phyloP scores from a whole-genome alignment of 176 grass and related monocot species.

The Poa annua region DNA sequence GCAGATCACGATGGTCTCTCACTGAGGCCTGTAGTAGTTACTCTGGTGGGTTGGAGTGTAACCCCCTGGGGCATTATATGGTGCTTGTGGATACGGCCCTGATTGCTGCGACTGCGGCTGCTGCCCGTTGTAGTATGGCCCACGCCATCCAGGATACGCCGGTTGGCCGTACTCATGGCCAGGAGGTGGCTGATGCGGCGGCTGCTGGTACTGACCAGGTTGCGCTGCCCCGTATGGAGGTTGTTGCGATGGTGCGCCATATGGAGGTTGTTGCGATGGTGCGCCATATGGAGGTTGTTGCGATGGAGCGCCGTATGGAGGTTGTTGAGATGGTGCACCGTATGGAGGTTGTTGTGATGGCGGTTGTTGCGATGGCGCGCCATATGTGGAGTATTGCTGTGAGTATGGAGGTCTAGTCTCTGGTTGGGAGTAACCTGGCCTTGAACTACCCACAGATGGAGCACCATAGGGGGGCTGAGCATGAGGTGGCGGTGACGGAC shows the following conservation, averaged over 20 bases:
- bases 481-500: conserved; percentile 48
- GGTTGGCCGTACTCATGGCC: conserved; percentile 81
- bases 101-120: conserved; percentile 58
- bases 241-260: background rate
- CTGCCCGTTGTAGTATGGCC: conserved; percentile 77
- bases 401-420: conserved; percentile 66
- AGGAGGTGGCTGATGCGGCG: conserved; percentile 45
- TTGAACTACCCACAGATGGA: conserved; percentile 45
- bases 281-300: background rate
- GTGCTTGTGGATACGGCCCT: conserved; percentile 61
- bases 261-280: background rate
- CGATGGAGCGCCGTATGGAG: conserved; percentile 32
- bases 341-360: conserved; percentile 65
- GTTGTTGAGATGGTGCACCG: conserved; percentile 48
- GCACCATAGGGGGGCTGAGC: conserved; percentile 47
- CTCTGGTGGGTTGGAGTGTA: conserved; percentile 66
- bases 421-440: conserved; percentile 57
- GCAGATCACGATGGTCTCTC: conserved; percentile 13
- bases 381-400: conserved; percentile 56
- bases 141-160: conserved; percentile 91
- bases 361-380: conserved; percentile 47
- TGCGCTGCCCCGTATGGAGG: conserved; percentile 32
- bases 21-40: conserved; percentile 85
- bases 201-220: conserved; percentile 59
- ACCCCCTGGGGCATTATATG: conserved; percentile 61